Base-by-base conservation (phyloP, 2,329 filamentous ascomycete species). In the Chaetothyriales sp. region DNA sequence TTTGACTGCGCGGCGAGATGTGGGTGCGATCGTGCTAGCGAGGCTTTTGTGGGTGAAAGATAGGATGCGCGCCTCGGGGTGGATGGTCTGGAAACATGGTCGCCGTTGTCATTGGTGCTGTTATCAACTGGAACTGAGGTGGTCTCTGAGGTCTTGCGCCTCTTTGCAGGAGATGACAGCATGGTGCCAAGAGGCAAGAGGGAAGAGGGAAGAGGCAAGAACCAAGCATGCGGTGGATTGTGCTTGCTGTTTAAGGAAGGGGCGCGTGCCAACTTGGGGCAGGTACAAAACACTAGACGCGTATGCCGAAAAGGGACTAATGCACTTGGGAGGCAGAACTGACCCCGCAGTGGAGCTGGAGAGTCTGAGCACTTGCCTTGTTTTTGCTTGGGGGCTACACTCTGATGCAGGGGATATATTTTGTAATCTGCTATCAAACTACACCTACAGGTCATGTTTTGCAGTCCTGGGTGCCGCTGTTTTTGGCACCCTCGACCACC, bases 21-120 rank as follows among this genome's bases (percentile, higher is more conserved):
- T 15, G 59, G 59, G 49, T 61, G 53, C 22, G 57, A 60, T 25
- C 59, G 57, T 39, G 58, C 51, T n/a, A 61, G 32, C 20, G 58
- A 60, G 44, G 58, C 55, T 49, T 60, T 61, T 7, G 59, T 61
- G 3, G 59, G 59, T 9, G 59, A 61, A 19, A 48, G 51, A 49
- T 60, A 61, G 15, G 58, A 61, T 15, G 57, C 54, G 49, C 57
- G 47, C 26, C 53, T 55, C 1, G 56, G 58, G 15, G 56, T 60
- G 2, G 52, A 49, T 3, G 54, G 54, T 44, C 18, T 36, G 26
- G 48, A 42, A 42, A 39, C 32, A 8, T 32, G 7, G 10, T 12
- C 28, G 28, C 10, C 10, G 28, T 32, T 32, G 28, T 8, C 32
- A 15, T 42, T 57, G 49, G 48, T 3, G 18, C 26, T 36, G 43